Evolutionary conservation across 202 grass and related monocot genomes (phyloP).

Genomic region (Elaeis oleifera): DNA sequence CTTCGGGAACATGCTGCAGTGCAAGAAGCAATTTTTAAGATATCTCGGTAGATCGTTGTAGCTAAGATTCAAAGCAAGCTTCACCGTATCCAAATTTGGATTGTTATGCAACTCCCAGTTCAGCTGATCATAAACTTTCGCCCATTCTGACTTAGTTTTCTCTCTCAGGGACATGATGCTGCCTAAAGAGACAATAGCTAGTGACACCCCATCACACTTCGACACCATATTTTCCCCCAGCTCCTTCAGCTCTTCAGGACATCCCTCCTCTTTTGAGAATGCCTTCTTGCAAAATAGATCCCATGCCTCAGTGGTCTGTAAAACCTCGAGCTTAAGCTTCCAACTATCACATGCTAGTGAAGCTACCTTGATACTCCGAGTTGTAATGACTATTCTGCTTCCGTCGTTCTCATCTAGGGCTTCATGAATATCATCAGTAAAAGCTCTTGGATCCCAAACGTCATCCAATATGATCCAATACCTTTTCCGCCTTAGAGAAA

Average conservation of each 20-base stretch:
- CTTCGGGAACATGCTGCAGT: too few species aligned
- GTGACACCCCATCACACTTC: constrained; percentile 8
- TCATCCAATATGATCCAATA: constrained; percentile 36
- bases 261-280: background rate
- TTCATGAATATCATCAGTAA: constrained; percentile 4
- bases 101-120: too few species aligned
- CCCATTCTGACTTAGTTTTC: background rate
- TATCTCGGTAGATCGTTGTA: too few species aligned
- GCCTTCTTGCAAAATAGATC: constrained; percentile 23
- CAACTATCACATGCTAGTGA: background rate
- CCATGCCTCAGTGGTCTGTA: constrained; percentile 15
- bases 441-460: constrained; percentile 15
- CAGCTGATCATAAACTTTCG: too few species aligned
- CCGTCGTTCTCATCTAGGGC: constrained; percentile 7
- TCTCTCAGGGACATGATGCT: constrained; percentile 4
- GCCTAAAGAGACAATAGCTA: constrained; percentile 6
- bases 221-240: constrained; percentile 15
- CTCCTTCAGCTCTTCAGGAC: background rate
- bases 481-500: constrained; percentile 1
- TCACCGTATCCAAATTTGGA: too few species aligned
- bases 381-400: constrained; percentile 51
- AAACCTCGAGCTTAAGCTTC: background rate
- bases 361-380: constrained; percentile 28
- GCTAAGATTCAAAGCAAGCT: too few species aligned
- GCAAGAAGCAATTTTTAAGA: too few species aligned